Evolutionary conservation across 2,329 filamentous ascomycete species (phyloP).

Genomic region (Meredithiella fracta): DNA sequence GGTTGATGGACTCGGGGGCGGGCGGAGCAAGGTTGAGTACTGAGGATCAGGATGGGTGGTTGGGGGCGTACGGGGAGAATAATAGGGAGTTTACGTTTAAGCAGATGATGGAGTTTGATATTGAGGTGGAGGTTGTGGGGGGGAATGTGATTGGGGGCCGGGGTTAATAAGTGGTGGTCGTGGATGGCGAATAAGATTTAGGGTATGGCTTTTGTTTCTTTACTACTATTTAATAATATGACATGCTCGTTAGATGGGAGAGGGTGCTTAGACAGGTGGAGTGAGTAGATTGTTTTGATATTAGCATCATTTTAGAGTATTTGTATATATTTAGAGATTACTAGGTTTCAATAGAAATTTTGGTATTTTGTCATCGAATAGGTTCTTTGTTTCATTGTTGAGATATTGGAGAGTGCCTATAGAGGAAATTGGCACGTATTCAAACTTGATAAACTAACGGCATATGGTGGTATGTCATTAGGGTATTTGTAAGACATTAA

Average conservation of each 20-base stretch:
- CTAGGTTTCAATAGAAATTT: neutral
- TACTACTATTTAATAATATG: neutral
- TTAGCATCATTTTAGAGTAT: neutral
- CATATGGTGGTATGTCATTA: too few relatives aligned
- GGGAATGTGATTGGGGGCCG: constrained; percentile 57
- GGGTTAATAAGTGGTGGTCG: constrained; percentile 70
- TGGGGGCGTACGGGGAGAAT: constrained; percentile 58
- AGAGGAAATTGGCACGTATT: too few relatives aligned
- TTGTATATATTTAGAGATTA: neutral
- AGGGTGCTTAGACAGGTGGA: neutral
- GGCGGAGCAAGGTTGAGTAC: constrained; percentile 42
- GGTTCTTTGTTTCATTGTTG: neutral
- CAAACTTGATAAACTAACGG: too few relatives aligned
- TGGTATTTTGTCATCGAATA: neutral
- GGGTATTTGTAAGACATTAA: too few relatives aligned
- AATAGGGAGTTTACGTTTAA: constrained; percentile 57
- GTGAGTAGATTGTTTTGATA: neutral
- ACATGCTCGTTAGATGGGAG: neutral
- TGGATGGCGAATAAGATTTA: constrained; percentile 72
- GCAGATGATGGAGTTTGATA: constrained; percentile 68
- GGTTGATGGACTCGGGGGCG: constrained; percentile 67
- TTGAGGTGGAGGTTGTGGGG: constrained; percentile 59
- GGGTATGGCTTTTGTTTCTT: constrained; percentile 13
- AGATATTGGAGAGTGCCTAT: too few relatives aligned
- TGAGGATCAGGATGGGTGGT: constrained; percentile 66